These are phyloP conservation scores for Phytophthora pistaciae DNA, from an alignment of 352 stramenopile genomes.

Conservation along the genomic window DNA sequence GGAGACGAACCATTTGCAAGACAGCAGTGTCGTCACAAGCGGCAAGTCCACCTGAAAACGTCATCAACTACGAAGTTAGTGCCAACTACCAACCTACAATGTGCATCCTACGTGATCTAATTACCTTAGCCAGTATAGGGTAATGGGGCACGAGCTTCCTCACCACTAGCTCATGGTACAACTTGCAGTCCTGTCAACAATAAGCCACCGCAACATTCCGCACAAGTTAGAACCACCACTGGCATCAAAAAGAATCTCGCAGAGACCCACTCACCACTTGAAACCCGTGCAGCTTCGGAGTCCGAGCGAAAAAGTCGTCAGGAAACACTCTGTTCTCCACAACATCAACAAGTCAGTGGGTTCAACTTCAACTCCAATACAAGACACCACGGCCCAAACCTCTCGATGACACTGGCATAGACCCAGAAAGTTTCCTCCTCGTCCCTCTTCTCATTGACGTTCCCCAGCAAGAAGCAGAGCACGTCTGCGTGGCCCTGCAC, in stretches of 20 bases:
- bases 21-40: constrained; percentile 68
- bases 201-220: not conserved
- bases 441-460: constrained; percentile 40
- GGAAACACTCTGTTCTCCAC: constrained; percentile 59
- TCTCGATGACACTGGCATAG: constrained; percentile 74
- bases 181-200: constrained; percentile 56
- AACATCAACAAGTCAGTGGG: not conserved
- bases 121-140: constrained; percentile 58
- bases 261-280: constrained; percentile 52
- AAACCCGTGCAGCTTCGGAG: constrained; percentile 77
- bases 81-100: not conserved
- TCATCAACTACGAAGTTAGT: not conserved
- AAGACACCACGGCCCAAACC: constrained; percentile 22
- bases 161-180: constrained; percentile 62
- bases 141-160: constrained; percentile 62
- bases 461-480: constrained; percentile 72
- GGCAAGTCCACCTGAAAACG: constrained; percentile 58
- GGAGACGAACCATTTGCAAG: constrained; percentile 84
- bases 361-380: not conserved
- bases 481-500: constrained; percentile 81
- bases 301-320: constrained; percentile 76
- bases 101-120: not conserved
- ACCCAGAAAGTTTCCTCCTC: constrained; percentile 83
- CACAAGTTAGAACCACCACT: not conserved
- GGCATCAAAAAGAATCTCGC: not conserved